Percentiles rank a stretch among this genome's conserved stretches.
Evolutionary conservation across 2,329 filamentous ascomycete species (phyloP).

Genomic region (Coleophoma crateriformis): DNA sequence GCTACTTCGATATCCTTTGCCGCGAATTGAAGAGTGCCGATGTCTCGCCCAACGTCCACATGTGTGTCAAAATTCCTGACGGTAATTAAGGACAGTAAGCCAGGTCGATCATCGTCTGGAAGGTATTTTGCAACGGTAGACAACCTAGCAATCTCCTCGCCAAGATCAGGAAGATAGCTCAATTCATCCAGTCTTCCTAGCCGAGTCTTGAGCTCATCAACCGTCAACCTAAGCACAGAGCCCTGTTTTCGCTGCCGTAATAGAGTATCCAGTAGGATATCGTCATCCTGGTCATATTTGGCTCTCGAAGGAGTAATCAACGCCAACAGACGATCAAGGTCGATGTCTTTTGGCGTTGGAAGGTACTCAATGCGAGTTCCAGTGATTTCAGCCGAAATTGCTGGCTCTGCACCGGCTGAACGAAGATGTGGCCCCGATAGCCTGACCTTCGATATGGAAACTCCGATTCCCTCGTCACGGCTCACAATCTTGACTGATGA

Average conservation of each 20-base stretch:
- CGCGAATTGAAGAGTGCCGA: conserved; percentile 60
- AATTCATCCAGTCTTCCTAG: conserved; percentile 62
- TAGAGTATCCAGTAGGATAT: conserved; percentile 91
- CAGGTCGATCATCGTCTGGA: conserved; percentile 90
- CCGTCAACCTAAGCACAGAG: conserved; percentile 66
- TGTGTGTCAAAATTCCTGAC: conserved; percentile 58
- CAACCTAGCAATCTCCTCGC: conserved; percentile 73
- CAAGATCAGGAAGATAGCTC: conserved; percentile 62
- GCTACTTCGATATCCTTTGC: conserved; percentile 63
- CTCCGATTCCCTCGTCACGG: conserved; percentile 64
- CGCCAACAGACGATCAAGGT: conserved; percentile 76
- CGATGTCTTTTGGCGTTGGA: conserved; percentile 66
- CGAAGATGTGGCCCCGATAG: conserved; percentile 65
- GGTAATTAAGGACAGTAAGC: conserved; percentile 68
- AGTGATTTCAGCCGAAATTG: conserved; percentile 56
- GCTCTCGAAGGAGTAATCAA: conserved; percentile 89
- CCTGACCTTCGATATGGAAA: conserved; percentile 71
- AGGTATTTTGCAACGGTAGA: conserved; percentile 90
- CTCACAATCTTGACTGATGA: conserved; percentile 78
- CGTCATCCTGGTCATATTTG: conserved; percentile 81
- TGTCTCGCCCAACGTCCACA: conserved; percentile 58
- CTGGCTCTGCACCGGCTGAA: conserved; percentile 46
- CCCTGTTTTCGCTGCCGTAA: conserved; percentile 83
- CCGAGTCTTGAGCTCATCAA: conserved; percentile 59
- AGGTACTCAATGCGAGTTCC: conserved; percentile 70